Base-by-base conservation (phyloP, 305 asterid species). In the Fraxinus sp. region DNA sequence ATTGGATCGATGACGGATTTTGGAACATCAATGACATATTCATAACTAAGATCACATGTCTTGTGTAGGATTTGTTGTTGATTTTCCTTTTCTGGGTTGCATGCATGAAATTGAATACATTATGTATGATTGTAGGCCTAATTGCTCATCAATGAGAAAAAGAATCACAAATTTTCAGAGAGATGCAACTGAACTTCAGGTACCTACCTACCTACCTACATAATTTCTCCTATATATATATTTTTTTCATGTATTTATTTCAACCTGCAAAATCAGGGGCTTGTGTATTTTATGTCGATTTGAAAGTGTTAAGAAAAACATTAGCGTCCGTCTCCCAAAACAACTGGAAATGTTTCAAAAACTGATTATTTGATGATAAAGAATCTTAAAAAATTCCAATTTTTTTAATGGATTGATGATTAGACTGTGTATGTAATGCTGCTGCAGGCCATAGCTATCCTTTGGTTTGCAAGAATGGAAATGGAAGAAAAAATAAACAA, bases 391-490 rank as follows among this genome's bases (percentile, higher is more conserved):
- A n/a, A n/a, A n/a, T n/a, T n/a, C n/a, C n/a, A n/a, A n/a, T n/a
- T n/a, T n/a, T n/a, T n/a, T n/a, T n/a, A n/a, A n/a, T n/a, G n/a
- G n/a, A n/a, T n/a, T n/a, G n/a, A n/a, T n/a, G n/a, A n/a, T n/a
- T n/a, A n/a, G n/a, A n/a, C n/a, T n/a, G n/a, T n/a, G n/a, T n/a
- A 66, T 9, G n/a, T 26, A 66, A 66, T 26, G 32, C 28, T 59
- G 3, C 32, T 22, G 57, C 30, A 82, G 85, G 71, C 57, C 78
- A 33, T 77, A 2, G 78, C 78, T 43, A 82, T 82, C 59, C 32
- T 82, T 18, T 77, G 82, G 75, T 75, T 41, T 46, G 85, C 85
- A 30, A 82, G 82, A 77, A 28, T 35, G 20, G 82, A 78, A 82
- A 30, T 70, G 74, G 81, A 77, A 77, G 77, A 43, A 43, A 70